A percentile compares a stretch with the other conserved stretches of the same genome.
phyloP scores from a whole-genome alignment of 768 basidiomycete genomes.

The Dioszegia aurantiaca region DNA sequence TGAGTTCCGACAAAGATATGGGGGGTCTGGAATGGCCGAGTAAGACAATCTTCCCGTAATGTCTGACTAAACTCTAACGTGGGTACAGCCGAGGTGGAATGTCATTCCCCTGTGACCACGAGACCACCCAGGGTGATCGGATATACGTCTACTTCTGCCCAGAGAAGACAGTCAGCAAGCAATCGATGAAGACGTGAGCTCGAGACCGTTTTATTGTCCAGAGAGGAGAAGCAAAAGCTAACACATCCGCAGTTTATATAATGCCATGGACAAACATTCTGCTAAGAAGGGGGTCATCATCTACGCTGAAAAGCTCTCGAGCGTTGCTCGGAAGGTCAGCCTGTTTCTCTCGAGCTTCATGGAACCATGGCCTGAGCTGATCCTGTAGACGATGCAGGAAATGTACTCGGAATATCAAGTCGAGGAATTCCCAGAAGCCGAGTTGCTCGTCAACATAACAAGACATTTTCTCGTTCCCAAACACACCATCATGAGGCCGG shows the following conservation, averaged over 20 bases:
- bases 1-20: conserved; percentile 71
- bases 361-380: conserved; percentile 4
- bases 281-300: conserved; percentile 91
- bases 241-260: conserved; percentile 64
- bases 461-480: conserved; percentile 91
- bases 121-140: conserved; percentile 66
- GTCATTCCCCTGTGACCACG: conserved; percentile 82
- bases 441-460: conserved; percentile 94
- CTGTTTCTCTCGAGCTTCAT: neutral
- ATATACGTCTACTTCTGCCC: conserved; percentile 96
- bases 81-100: conserved; percentile 72
- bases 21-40: conserved; percentile 75
- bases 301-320: conserved; percentile 93
- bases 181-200: conserved; percentile 70
- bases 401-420: conserved; percentile 82
- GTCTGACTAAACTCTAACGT: neutral
- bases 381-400: conserved; percentile 75
- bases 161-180: conserved; percentile 90
- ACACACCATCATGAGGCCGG: conserved; percentile 78
- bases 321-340: conserved; percentile 85
- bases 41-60: conserved; percentile 49
- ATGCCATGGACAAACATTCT: conserved; percentile 84
- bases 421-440: conserved; percentile 95
- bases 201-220: neutral
- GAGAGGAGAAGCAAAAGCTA: neutral